Evolutionary conservation across 495 filamentous ascomycete species (phyloP).

Genomic region (Tuber calosporum): DNA sequence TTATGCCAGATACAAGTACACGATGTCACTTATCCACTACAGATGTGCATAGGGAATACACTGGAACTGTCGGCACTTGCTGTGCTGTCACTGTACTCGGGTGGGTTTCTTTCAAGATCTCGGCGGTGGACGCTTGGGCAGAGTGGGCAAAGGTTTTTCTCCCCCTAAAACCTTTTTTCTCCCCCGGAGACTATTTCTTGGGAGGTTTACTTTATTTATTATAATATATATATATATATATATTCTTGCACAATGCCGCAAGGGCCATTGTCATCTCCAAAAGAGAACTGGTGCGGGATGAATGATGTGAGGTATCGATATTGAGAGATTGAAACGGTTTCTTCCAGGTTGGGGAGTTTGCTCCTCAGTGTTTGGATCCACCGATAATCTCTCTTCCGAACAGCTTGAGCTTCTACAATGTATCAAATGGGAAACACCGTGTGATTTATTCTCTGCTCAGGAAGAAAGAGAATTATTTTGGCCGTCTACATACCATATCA

Average conservation of each 20-base stretch:
- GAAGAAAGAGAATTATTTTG: conserved; percentile 7
- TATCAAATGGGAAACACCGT: conserved; percentile 14
- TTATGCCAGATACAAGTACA: not conserved
- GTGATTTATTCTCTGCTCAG: conserved; percentile 11
- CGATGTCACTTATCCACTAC: conserved; percentile 4
- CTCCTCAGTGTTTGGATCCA: conserved; percentile 1
- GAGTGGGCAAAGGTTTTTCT: not conserved
- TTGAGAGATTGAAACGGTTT: not conserved
- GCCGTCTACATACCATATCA: conserved; percentile 7
- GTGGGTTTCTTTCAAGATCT: conserved; percentile 15
- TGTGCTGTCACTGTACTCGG: conserved; percentile 25
- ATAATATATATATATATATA: conserved; percentile 21
- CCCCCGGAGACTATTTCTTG: conserved; percentile 18
- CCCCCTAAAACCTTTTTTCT: not conserved
- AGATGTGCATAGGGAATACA: conserved; percentile 11
- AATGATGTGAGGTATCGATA: not conserved
- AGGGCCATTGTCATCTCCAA: not conserved
- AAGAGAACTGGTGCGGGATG: not conserved
- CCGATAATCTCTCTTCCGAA: conserved; percentile 15
- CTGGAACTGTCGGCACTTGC: conserved; percentile 25
- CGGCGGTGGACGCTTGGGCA: conserved; percentile 19
- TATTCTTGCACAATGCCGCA: not conserved
- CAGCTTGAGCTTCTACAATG: not conserved
- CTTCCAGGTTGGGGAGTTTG: conserved; percentile 7
- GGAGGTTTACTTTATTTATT: conserved; percentile 17